Evolutionary conservation across 2,329 filamentous ascomycete genomes (phyloP).

Genomic region (Colletotrichum coccodes): DNA sequence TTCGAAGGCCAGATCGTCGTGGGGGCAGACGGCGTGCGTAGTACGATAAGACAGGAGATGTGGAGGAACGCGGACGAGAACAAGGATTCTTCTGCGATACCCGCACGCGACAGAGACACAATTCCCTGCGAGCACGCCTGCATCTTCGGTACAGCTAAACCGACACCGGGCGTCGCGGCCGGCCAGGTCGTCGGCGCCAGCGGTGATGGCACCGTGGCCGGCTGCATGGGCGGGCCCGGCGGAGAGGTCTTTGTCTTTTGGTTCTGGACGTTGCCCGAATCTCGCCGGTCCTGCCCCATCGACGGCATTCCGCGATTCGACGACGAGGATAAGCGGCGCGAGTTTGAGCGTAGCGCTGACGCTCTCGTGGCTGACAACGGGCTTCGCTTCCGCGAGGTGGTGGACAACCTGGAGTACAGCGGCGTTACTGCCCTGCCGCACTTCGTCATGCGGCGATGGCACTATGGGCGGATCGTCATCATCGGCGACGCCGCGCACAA

Average conservation of each 20-base stretch:
- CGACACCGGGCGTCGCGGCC: not conserved
- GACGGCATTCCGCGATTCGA: conserved; percentile 18
- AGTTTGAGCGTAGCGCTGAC: conserved; percentile 8
- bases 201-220: conserved; percentile 6
- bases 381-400: not conserved
- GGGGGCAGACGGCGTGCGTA: conserved; percentile 53
- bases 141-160: conserved; percentile 25
- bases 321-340: conserved; percentile 20
- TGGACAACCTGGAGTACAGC: conserved; percentile 16
- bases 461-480: conserved; percentile 42
- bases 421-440: conserved; percentile 27
- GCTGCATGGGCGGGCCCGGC: conserved; percentile 17
- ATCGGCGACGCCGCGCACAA: conserved; percentile 48
- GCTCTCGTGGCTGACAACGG: conserved; percentile 2
- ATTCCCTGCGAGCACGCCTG: conserved; percentile 28
- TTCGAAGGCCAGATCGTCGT: conserved; percentile 47
- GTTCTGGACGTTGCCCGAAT: conserved; percentile 25
- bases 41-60: conserved; percentile 46
- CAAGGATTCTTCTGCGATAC: conserved; percentile 19
- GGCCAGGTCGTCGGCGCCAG: conserved; percentile 21
- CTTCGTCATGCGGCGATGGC: conserved; percentile 39
- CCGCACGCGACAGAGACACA: conserved; percentile 6
- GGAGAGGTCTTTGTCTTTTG: conserved; percentile 18
- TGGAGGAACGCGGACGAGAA: conserved; percentile 27
- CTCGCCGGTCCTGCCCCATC: conserved; percentile 15